Evolutionary conservation across 805 yeast species (phyloP), one percentile per base, ranked within the genome.

Genomic region (Nematodospora valgi): DNA sequence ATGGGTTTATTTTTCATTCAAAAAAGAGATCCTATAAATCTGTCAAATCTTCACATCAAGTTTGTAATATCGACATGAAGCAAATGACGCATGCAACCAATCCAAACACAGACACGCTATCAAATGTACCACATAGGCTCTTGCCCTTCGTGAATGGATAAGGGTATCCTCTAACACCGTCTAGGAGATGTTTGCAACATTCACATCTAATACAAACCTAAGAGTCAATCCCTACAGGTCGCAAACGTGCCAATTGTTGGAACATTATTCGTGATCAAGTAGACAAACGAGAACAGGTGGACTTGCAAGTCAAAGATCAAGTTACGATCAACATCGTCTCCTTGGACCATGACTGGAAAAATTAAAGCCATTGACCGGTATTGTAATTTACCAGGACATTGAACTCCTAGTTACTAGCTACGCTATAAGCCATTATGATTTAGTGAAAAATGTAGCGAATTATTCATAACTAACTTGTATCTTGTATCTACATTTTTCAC

Each of bases 241-340:
- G n/a, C 24, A 10, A n/a, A 10, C 11, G 26, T 23, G 34, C 24
- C 25, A 8, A 12, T 11, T 16, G 18, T 26, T 7, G 25, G 23
- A 4, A 20, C 23, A 13, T 12, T 35, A 28, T 19, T 33, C 20
- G 4, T 23, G 12, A 51, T 13, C 26, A 54, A 38, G 29, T 45
- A 38, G 5, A 45, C 13, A 34, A 46, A 54, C 4, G 59, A 58
- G 19, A 52, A 40, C 13, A 51, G 29, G 32, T 54, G 59, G 25
- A 52, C 46, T 31, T 49, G 36, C 10, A 53, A 28, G 32, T 53
- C 58, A 15, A 52, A 26, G 16, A 26, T 13, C 12, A 40, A 25
- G n/a, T 41, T 31, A 6, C 52, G 50, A 10, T 41, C 40, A 23
- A 51, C 43, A 7, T 45, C 28, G 18, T 40, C 48, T 2, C 30